Evolutionary conservation across 305 asterid species (phyloP).

Genomic region (Fraxinus baroniana): DNA sequence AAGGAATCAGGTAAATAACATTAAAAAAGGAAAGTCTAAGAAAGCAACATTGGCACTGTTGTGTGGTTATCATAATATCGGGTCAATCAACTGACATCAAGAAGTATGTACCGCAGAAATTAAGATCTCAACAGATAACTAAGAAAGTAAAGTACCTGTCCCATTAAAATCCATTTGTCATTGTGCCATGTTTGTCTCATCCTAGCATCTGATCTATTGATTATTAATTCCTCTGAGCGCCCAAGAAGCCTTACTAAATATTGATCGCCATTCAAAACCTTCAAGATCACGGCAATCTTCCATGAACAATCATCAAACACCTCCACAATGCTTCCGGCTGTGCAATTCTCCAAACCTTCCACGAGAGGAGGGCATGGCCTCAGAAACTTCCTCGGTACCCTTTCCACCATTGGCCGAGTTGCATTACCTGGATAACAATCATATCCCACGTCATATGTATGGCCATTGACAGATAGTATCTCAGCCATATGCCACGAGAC

Average conservation of each 20-base stretch:
- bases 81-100: neutral
- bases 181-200: slow-evolving; percentile 48
- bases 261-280: slow-evolving; percentile 27
- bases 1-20: slow-evolving; percentile 6
- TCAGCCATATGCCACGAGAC: slow-evolving; percentile 57
- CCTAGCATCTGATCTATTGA: slow-evolving; percentile 47
- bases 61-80: neutral
- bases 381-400: slow-evolving; percentile 47
- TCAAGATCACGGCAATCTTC: slow-evolving; percentile 49
- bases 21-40: neutral
- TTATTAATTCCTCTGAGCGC: slow-evolving; percentile 37
- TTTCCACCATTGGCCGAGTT: slow-evolving; percentile 36
- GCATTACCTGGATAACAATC: slow-evolving; percentile 31
- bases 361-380: slow-evolving; percentile 60
- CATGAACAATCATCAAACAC: slow-evolving; percentile 46
- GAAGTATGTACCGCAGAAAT: neutral
- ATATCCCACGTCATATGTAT: slow-evolving; percentile 47
- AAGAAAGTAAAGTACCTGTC: slow-evolving; percentile 39
- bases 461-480: slow-evolving; percentile 52
- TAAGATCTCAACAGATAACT: neutral
- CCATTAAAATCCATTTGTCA: slow-evolving; percentile 47
- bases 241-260: slow-evolving; percentile 55
- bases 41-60: neutral
- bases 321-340: slow-evolving; percentile 63
- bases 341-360: slow-evolving; percentile 33